Evolutionary conservation across 129 eudicot genomes (phyloP).

Genomic region (Escallonia rubra): DNA sequence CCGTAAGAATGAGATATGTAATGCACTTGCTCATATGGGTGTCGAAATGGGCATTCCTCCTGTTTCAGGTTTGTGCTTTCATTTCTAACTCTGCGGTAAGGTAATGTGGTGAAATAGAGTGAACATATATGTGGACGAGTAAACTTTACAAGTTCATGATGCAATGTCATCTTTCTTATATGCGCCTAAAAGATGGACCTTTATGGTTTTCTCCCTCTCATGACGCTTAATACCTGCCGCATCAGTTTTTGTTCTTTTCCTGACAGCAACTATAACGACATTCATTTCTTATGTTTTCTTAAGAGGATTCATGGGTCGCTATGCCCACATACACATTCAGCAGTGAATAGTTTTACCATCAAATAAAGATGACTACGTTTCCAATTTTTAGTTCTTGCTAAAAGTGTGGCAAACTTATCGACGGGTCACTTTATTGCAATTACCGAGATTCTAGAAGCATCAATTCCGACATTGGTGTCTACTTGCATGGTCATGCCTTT

Average conservation of each 20-base stretch:
- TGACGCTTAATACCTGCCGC: no score
- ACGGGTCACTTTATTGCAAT: no score
- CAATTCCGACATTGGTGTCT: no score
- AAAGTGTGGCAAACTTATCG: not conserved
- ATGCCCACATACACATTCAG: not conserved
- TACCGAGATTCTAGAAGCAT: no score
- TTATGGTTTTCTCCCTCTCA: not conserved
- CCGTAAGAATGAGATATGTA: constrained; percentile 28
- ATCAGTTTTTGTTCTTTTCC: no score
- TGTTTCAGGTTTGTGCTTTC: constrained; percentile 27
- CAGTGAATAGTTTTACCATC: not conserved
- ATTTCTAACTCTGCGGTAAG: not conserved
- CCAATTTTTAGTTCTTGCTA: not conserved
- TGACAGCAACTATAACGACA: no score
- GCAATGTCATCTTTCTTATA: not conserved
- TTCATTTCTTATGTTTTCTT: no score
- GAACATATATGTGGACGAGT: no score
- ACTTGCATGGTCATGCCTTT: no score
- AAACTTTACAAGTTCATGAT: not conserved
- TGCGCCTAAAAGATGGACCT: no score
- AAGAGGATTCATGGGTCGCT: no score
- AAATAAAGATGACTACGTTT: not conserved
- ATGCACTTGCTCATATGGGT: constrained; percentile 40
- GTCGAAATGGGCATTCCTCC: constrained; percentile 51
- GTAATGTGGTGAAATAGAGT: not conserved